Evolutionary conservation across 768 basidiomycete genomes (phyloP).

Genomic region (Russula olivacea): DNA sequence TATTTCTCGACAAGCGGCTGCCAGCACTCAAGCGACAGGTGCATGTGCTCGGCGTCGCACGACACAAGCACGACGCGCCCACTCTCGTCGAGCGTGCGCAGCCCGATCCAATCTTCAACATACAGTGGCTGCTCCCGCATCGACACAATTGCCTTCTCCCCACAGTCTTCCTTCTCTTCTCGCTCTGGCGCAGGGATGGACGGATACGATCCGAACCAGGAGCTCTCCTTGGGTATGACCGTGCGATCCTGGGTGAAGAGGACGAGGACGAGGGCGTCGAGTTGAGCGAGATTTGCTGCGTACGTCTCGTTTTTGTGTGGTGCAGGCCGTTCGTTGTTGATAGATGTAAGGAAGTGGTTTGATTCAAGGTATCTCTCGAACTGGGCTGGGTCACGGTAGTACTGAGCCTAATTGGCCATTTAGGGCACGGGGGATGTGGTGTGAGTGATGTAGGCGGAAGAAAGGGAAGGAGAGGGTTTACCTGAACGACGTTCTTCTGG

Average conservation of each 20-base stretch:
- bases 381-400: constrained; percentile 69
- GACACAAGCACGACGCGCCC: constrained; percentile 52
- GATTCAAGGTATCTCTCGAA: constrained; percentile 51
- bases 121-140: constrained; percentile 74
- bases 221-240: constrained; percentile 76
- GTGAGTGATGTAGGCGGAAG: not conserved
- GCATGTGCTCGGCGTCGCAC: constrained; percentile 77
- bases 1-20: constrained; percentile 31
- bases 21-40: constrained; percentile 41
- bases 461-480: not conserved
- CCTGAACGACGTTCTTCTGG: constrained; percentile 70
- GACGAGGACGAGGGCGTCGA: constrained; percentile 66
- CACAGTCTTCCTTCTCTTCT: constrained; percentile 29
- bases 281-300: constrained; percentile 49
- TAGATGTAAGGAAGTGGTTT: constrained; percentile 62
- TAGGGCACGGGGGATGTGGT: too few relatives aligned
- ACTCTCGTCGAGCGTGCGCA: constrained; percentile 61
- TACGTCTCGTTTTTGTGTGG: constrained; percentile 52
- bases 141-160: constrained; percentile 46
- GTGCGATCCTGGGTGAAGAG: constrained; percentile 69
- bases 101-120: constrained; percentile 74
- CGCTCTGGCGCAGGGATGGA: constrained; percentile 21
- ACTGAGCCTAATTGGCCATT: constrained; percentile 60
- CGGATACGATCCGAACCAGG: constrained; percentile 79
- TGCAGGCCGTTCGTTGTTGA: constrained; percentile 71